Evolutionary conservation across 2,329 filamentous ascomycete genomes (phyloP).

Genomic region (Byssoonygena ceratinophila): DNA sequence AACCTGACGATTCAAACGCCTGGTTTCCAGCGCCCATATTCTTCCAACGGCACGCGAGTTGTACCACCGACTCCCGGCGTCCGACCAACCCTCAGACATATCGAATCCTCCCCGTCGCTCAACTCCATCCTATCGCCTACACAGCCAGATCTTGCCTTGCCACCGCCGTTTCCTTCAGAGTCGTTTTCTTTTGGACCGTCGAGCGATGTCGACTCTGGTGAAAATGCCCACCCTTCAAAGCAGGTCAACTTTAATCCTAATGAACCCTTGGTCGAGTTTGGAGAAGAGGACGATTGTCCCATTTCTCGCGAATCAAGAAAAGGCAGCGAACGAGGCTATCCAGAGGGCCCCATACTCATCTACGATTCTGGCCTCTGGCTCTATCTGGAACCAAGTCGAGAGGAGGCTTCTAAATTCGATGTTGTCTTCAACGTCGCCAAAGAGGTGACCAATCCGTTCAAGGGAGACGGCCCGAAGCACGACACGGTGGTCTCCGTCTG

Average conservation of each 20-base stretch:
- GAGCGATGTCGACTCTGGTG: neutral
- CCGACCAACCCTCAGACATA: conserved; percentile 47
- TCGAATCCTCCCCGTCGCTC: conserved; percentile 52
- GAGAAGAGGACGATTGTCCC: conserved; percentile 40
- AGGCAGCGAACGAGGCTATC: conserved; percentile 53
- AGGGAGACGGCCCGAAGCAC: conserved; percentile 23
- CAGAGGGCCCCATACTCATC: conserved; percentile 53
- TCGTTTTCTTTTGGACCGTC: neutral
- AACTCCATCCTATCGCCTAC: conserved; percentile 44
- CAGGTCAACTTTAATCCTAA: conserved; percentile 20
- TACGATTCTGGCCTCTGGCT: conserved; percentile 53
- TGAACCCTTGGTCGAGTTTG: conserved; percentile 37
- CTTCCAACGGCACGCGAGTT: conserved; percentile 38
- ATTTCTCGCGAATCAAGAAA: conserved; percentile 47
- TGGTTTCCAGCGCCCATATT: conserved; percentile 41
- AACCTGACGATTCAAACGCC: conserved; percentile 51
- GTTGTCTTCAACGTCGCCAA: conserved; percentile 56
- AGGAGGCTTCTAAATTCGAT: conserved; percentile 51
- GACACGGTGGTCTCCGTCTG: conserved; percentile 36
- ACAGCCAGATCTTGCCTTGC: neutral
- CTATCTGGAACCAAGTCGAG: conserved; percentile 51
- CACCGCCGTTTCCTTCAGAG: neutral
- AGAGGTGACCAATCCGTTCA: conserved; percentile 53
- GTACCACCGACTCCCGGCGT: conserved; percentile 50
- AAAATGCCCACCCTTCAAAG: conserved; percentile 18